A percentile compares a stretch with the other conserved stretches of the same genome.
These are phyloP conservation scores for Paramecium sexaurelia DNA, from an alignment of 73 alveolate genomes.

Conservation along the genomic window DNA sequence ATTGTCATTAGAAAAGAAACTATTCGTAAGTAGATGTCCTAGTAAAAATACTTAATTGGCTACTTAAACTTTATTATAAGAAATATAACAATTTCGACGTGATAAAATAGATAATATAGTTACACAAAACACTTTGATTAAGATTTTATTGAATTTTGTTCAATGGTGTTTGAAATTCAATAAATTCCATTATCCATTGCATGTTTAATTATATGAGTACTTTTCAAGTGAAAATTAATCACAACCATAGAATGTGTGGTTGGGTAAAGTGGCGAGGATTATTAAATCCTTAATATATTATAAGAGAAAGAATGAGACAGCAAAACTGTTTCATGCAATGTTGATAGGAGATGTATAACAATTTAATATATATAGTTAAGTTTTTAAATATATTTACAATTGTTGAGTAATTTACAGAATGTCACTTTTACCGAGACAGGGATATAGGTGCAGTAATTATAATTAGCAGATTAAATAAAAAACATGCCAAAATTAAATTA, in stretches of 20 bases:
- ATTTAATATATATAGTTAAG: not conserved
- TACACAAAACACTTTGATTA: not conserved
- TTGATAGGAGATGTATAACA: constrained; percentile 32
- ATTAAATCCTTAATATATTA: constrained; percentile 17
- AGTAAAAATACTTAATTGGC: constrained; percentile 5
- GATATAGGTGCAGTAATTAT: not conserved
- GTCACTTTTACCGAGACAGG: not conserved
- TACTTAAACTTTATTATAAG: not conserved
- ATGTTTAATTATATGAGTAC: constrained; percentile 25
- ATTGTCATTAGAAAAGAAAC: constrained; percentile 40
- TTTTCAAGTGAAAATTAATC: not conserved
- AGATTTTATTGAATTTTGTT: not conserved
- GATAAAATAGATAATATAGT: constrained; percentile 15
- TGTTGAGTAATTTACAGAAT: not conserved
- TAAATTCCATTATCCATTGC: not conserved
- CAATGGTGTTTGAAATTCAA: constrained; percentile 38
- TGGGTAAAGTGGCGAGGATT: not conserved
- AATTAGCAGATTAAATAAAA: not conserved
- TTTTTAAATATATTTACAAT: not conserved
- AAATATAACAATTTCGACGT: constrained; percentile 22
- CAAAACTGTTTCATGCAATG: constrained; percentile 34
- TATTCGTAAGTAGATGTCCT: constrained; percentile 26
- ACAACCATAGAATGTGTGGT: constrained; percentile 45
- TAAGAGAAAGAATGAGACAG: not conserved
- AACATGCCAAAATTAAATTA: not conserved